Evolutionary conservation across 2,329 filamentous ascomycete species (phyloP).

Genomic region (Reticulascus tulasneorum): DNA sequence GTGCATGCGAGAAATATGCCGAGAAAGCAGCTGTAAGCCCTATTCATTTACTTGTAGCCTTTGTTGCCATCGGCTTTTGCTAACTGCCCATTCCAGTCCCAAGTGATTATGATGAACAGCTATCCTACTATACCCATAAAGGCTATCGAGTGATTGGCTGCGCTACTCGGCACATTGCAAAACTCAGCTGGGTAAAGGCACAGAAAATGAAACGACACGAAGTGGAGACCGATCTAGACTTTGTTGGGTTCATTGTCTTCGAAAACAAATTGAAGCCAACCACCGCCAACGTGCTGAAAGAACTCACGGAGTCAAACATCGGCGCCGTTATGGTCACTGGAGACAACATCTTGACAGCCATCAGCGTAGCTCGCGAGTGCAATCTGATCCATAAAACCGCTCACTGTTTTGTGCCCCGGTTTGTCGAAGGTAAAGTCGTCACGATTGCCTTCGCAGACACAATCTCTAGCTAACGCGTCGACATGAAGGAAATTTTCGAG

Average conservation of each 20-base stretch:
- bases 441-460: background rate
- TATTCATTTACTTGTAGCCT: background rate
- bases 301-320: slow-evolving; percentile 79
- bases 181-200: slow-evolving; percentile 88
- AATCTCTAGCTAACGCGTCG: background rate
- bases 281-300: slow-evolving; percentile 75
- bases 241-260: slow-evolving; percentile 95
- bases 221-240: slow-evolving; percentile 78
- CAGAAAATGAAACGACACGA: slow-evolving; percentile 89
- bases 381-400: slow-evolving; percentile 73
- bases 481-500: slow-evolving; percentile 60
- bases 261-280: slow-evolving; percentile 96
- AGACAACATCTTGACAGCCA: slow-evolving; percentile 94
- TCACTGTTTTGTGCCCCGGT: slow-evolving; percentile 91
- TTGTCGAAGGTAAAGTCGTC: slow-evolving; percentile 60
- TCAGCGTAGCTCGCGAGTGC: slow-evolving; percentile 91
- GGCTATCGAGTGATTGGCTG: slow-evolving; percentile 96
- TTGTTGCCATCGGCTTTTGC: background rate
- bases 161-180: slow-evolving; percentile 81
- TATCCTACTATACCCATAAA: slow-evolving; percentile 89
- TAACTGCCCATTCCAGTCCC: slow-evolving; percentile 55
- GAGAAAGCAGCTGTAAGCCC: slow-evolving; percentile 68
- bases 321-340: slow-evolving; percentile 94
- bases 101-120: slow-evolving; percentile 80
- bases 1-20: slow-evolving; percentile 92